Conservation (phyloP, 495 filamentous ascomycete genomes). For the Podospora fimiseda region DNA sequence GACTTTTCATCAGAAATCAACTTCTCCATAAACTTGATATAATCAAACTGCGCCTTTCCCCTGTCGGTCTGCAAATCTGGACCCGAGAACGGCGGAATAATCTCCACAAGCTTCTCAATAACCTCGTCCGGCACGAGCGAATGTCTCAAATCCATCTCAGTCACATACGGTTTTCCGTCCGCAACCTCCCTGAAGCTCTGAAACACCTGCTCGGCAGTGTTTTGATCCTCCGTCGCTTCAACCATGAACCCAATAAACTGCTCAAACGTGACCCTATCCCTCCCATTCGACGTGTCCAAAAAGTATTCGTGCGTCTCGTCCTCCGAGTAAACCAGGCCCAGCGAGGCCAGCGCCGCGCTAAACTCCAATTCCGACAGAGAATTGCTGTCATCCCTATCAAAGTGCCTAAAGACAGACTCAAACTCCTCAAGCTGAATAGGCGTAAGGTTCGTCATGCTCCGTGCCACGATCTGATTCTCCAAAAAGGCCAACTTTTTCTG, state of each 20-base stretch:
- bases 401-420: slow-evolving; percentile 94
- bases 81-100: slow-evolving; percentile 74
- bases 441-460: slow-evolving; percentile 97
- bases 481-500: slow-evolving; percentile 93
- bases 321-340: slow-evolving; percentile 91
- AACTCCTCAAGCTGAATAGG: slow-evolving; percentile 98
- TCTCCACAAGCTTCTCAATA: slow-evolving; percentile 81
- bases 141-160: slow-evolving; percentile 91
- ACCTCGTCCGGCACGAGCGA: slow-evolving; percentile 91
- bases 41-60: slow-evolving; percentile 76
- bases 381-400: slow-evolving; percentile 89
- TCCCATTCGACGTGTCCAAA: slow-evolving; percentile 65
- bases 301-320: slow-evolving; percentile 95
- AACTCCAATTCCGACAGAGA: slow-evolving; percentile 92
- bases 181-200: slow-evolving; percentile 95
- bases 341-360: slow-evolving; percentile 83
- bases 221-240: slow-evolving; percentile 95
- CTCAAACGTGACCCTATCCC: slow-evolving; percentile 82
- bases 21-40: slow-evolving; percentile 87
- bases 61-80: slow-evolving; percentile 74
- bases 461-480: slow-evolving; percentile 92
- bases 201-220: slow-evolving; percentile 95
- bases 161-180: slow-evolving; percentile 97
- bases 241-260: slow-evolving; percentile 99
- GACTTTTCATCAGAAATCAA: slow-evolving; percentile 41